phyloP scores from a whole-genome alignment of 179 eudicot genomes.

The Camellia oleifera region DNA sequence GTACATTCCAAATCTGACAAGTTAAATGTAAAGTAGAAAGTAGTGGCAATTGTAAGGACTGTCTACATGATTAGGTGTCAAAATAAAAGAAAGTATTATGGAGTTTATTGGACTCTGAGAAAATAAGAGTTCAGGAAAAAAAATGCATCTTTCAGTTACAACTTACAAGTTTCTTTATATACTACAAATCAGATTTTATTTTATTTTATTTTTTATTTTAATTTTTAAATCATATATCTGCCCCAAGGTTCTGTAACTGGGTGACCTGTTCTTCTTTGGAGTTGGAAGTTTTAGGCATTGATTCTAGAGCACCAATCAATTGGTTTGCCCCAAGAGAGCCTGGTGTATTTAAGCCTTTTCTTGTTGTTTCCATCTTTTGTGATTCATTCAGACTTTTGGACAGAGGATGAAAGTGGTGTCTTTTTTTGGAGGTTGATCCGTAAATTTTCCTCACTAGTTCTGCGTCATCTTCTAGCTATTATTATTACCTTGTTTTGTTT shows the following conservation, averaged over 20 bases:
- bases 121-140: no score
- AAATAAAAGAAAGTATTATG: neutral
- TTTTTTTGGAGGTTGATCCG: neutral
- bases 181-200: neutral
- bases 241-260: no score
- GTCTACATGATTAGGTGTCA: neutral
- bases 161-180: neutral
- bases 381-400: slow-evolving; percentile 2
- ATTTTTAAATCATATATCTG: no score
- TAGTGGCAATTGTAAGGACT: neutral
- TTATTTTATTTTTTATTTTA: no score
- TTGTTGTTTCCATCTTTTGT: neutral
- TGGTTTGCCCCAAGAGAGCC: neutral
- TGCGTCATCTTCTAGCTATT: neutral
- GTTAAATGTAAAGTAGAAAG: neutral
- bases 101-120: neutral
- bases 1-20: neutral
- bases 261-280: neutral
- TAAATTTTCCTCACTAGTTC: neutral
- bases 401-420: neutral
- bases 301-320: neutral
- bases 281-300: neutral
- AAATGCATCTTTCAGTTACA: neutral
- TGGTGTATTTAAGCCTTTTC: neutral
- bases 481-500: neutral